Percentiles rank a stretch among this genome's conserved stretches.
These are phyloP conservation scores for Uronychia binucleata DNA, from an alignment of 73 alveolate genomes.

Conservation along the genomic window DNA sequence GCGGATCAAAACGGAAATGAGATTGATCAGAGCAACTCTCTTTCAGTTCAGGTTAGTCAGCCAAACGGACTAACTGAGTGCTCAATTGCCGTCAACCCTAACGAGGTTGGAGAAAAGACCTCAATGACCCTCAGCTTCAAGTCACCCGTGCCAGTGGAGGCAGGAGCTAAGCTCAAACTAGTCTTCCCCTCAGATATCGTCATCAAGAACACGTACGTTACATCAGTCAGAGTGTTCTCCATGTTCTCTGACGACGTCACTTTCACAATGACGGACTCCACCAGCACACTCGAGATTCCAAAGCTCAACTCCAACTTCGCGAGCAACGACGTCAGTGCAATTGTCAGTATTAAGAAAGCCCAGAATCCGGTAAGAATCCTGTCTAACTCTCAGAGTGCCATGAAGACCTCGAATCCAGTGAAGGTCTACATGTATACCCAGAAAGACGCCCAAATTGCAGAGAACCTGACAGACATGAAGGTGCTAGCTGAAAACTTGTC, in stretches of 20 bases:
- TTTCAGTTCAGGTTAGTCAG: neutral
- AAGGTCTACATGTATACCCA: neutral
- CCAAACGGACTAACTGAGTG: neutral
- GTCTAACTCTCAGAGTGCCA: neutral
- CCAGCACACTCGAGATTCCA: neutral
- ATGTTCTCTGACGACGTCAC: neutral
- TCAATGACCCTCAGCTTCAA: neutral
- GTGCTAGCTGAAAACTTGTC: neutral
- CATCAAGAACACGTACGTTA: neutral
- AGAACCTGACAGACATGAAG: neutral
- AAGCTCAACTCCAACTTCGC: neutral
- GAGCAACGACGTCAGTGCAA: neutral
- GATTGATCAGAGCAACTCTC: neutral
- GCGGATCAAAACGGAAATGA: neutral
- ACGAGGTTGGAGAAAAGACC: neutral
- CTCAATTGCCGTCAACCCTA: neutral
- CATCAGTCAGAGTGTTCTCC: neutral
- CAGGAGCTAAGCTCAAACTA: neutral
- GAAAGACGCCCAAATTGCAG: neutral
- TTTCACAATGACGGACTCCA: neutral
- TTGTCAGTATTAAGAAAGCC: neutral
- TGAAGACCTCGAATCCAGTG: neutral
- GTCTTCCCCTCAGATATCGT: neutral
- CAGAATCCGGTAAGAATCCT: neutral
- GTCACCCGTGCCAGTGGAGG: neutral